Evolutionary conservation across 176 grass and related monocot species (phyloP).

Genomic region (Hyparrhenia diplandra): DNA sequence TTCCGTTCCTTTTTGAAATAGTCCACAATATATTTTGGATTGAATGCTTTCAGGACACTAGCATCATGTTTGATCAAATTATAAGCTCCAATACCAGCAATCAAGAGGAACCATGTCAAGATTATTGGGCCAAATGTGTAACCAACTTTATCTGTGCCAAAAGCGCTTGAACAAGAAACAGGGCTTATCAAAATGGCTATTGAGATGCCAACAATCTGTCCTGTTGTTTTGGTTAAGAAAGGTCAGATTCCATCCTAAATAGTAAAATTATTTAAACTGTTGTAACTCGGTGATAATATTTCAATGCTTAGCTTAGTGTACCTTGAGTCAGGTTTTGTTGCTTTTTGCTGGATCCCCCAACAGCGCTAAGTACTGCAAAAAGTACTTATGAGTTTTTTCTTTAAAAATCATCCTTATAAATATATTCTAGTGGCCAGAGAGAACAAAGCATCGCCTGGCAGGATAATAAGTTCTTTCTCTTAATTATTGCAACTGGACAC

Average conservation of each 20-base stretch:
- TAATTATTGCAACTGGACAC: background rate
- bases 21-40: slow-evolving; percentile 62
- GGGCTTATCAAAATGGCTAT: slow-evolving; percentile 56
- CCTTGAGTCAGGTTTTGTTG: slow-evolving; percentile 47
- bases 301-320: slow-evolving; percentile 25
- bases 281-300: background rate
- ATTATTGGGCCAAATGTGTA: slow-evolving; percentile 76
- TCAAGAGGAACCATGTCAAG: slow-evolving; percentile 56
- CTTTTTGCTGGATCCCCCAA: slow-evolving; percentile 53
- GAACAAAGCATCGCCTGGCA: background rate
- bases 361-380: slow-evolving; percentile 62
- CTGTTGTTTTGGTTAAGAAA: slow-evolving; percentile 28
- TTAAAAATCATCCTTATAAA: background rate
- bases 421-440: slow-evolving; percentile 14
- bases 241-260: background rate
- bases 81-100: slow-evolving; percentile 59
- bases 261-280: background rate
- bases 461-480: background rate
- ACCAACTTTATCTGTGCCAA: slow-evolving; percentile 74
- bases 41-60: slow-evolving; percentile 54
- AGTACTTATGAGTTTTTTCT: background rate
- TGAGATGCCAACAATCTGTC: slow-evolving; percentile 51
- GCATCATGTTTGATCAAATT: slow-evolving; percentile 60
- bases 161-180: slow-evolving; percentile 57
- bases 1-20: slow-evolving; percentile 74